A percentile compares a stretch with the other conserved stretches of the same genome.
Conservation (phyloP, 805 yeast genomes). For the Ogataea haglerorum region DNA sequence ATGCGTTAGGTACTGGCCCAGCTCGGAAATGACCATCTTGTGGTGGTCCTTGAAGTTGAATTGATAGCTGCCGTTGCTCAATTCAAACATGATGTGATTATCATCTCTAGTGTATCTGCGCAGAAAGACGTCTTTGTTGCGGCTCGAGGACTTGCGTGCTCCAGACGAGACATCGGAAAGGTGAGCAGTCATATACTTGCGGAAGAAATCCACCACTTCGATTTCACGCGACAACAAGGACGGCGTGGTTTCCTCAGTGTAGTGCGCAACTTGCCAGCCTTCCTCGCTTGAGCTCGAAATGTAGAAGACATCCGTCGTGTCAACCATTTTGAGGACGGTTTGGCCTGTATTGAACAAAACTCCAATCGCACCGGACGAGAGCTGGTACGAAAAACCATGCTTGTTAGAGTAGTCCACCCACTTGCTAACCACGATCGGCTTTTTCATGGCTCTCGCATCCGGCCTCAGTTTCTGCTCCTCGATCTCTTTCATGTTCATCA, state of each 20-base stretch:
- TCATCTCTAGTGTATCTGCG: constrained; percentile 79
- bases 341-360: constrained; percentile 84
- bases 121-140: constrained; percentile 68
- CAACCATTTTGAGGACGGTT: constrained; percentile 69
- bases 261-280: constrained; percentile 55
- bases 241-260: constrained; percentile 42
- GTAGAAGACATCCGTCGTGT: constrained; percentile 64
- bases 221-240: constrained; percentile 59
- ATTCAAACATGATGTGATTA: constrained; percentile 84
- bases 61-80: constrained; percentile 90
- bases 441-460: constrained; percentile 25
- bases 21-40: constrained; percentile 74
- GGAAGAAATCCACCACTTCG: constrained; percentile 83
- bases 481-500: constrained; percentile 27
- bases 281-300: constrained; percentile 45
- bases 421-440: constrained; percentile 76
- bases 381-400: constrained; percentile 92
- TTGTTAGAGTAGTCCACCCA: constrained; percentile 98
- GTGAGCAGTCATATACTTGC: constrained; percentile 88
- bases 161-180: constrained; percentile 75
- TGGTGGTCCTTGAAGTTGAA: constrained; percentile 95
- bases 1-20: constrained; percentile 74
- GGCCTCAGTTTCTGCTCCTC: constrained; percentile 22
- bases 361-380: constrained; percentile 86
- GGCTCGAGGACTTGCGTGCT: constrained; percentile 37